Conservation (phyloP, 108 stramenopile species). For the Cyclotella kingstonii region DNA sequence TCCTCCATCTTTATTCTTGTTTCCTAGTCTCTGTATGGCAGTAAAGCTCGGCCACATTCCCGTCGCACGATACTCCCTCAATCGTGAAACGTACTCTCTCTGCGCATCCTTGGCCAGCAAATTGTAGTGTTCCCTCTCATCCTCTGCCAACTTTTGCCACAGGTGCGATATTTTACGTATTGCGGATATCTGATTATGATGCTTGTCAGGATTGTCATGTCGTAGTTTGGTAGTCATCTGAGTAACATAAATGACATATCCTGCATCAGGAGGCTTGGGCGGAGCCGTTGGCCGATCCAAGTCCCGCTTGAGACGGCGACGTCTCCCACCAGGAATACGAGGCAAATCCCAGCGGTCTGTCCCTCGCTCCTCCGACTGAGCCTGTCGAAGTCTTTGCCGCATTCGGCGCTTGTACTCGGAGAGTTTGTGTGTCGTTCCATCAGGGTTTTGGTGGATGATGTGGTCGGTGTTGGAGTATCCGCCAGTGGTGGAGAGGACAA, state of each 20-base stretch:
- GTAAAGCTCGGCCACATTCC: slow-evolving; percentile 51
- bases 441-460: slow-evolving; percentile 52
- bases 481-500: slow-evolving; percentile 57
- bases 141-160: slow-evolving; percentile 64
- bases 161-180: slow-evolving; percentile 65
- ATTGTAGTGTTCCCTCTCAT: slow-evolving; percentile 61
- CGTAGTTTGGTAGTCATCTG: slow-evolving; percentile 87
- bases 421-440: slow-evolving; percentile 55
- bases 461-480: slow-evolving; percentile 88
- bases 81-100: slow-evolving; percentile 53
- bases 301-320: slow-evolving; percentile 74
- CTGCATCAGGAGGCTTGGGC: slow-evolving; percentile 68
- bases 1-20: not conserved
- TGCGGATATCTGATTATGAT: slow-evolving; percentile 68
- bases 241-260: slow-evolving; percentile 60
- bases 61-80: slow-evolving; percentile 78
- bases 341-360: slow-evolving; percentile 83
- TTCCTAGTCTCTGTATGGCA: slow-evolving; percentile 31
- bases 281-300: slow-evolving; percentile 60
- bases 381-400: slow-evolving; percentile 45
- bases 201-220: slow-evolving; percentile 75
- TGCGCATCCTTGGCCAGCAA: slow-evolving; percentile 62
- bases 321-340: slow-evolving; percentile 63
- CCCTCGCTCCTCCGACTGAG: slow-evolving; percentile 55
- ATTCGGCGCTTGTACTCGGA: slow-evolving; percentile 68